phyloP scores from a whole-genome alignment of 805 yeast species.

The Cyberlindnera euphorbiae region DNA sequence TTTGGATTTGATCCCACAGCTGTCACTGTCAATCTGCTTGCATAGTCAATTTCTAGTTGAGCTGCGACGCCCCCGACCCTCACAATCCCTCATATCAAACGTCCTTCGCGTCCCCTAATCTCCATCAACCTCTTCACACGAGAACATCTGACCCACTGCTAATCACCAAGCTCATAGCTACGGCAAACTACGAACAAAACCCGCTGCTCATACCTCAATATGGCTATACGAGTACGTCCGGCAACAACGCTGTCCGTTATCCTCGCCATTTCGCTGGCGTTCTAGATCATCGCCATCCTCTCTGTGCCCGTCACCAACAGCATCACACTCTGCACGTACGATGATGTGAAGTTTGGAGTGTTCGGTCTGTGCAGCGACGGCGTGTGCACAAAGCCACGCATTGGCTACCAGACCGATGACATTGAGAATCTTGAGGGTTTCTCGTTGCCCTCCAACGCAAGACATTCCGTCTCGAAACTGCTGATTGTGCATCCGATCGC shows the following conservation, averaged over 20 bases:
- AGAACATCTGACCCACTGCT: no score
- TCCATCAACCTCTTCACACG: no score
- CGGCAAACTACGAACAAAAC: no score
- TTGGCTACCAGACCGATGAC: conserved; percentile 39
- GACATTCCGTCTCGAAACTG: conserved; percentile 53
- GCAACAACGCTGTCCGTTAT: conserved; percentile 34
- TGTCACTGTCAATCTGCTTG: no score
- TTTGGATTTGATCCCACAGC: no score
- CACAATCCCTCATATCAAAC: no score
- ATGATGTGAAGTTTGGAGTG: conserved; percentile 56
- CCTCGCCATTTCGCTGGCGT: conserved; percentile 45
- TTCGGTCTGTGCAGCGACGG: conserved; percentile 55
- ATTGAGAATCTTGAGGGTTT: conserved; percentile 34
- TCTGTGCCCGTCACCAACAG: conserved; percentile 53
- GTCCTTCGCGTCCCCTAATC: no score
- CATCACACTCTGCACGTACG: conserved; percentile 46
- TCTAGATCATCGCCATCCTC: conserved; percentile 55
- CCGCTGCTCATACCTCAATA: conserved; percentile 1
- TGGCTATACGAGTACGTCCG: conserved; percentile 28
- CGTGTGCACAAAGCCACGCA: conserved; percentile 35
- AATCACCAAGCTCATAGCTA: no score
- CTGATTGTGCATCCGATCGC: conserved; percentile 67
- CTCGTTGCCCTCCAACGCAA: conserved; percentile 53
- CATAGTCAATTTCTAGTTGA: no score
- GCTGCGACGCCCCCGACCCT: no score